Percentiles rank a stretch among this genome's conserved stretches.
Conservation (phyloP, 2,329 filamentous ascomycete species). For the Alternaria incomplexa region DNA sequence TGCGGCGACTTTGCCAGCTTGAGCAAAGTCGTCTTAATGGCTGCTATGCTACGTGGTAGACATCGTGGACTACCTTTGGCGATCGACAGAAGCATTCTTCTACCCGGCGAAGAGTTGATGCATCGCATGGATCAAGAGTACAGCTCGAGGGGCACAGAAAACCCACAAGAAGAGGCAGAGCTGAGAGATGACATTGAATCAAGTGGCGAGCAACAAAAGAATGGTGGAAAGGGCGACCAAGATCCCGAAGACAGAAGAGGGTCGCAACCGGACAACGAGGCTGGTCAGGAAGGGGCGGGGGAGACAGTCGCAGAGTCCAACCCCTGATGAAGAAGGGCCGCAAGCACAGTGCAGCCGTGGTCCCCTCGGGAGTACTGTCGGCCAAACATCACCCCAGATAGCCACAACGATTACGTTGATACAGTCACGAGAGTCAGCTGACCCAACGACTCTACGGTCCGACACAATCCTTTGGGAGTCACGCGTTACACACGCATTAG, state of each 20-base stretch:
- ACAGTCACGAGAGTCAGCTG: not conserved
- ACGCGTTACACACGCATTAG: not conserved
- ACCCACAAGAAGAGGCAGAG: conserved; percentile 21
- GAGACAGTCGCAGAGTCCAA: conserved; percentile 1
- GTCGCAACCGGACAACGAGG: conserved; percentile 1
- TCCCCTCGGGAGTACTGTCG: conserved; percentile 2
- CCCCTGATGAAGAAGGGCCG: conserved; percentile 5
- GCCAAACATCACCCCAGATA: not conserved
- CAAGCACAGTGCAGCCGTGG: not conserved
- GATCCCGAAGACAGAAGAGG: conserved; percentile 13
- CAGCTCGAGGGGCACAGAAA: conserved; percentile 20
- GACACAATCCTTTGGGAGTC: not conserved
- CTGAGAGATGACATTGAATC: conserved; percentile 21
- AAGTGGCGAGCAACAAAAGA: conserved; percentile 13
- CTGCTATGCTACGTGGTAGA: conserved; percentile 58
- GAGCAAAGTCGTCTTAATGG: conserved; percentile 64
- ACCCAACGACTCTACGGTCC: not conserved
- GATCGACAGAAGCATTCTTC: conserved; percentile 39
- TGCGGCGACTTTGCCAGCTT: conserved; percentile 60
- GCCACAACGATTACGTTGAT: not conserved
- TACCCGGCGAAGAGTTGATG: conserved; percentile 44
- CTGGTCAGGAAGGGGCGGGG: not conserved
- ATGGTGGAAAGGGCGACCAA: conserved; percentile 16
- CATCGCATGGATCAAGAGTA: conserved; percentile 41
- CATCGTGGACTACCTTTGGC: conserved; percentile 39